phyloP scores from a whole-genome alignment of 305 asterid species.

The Fraxinus nigra region DNA sequence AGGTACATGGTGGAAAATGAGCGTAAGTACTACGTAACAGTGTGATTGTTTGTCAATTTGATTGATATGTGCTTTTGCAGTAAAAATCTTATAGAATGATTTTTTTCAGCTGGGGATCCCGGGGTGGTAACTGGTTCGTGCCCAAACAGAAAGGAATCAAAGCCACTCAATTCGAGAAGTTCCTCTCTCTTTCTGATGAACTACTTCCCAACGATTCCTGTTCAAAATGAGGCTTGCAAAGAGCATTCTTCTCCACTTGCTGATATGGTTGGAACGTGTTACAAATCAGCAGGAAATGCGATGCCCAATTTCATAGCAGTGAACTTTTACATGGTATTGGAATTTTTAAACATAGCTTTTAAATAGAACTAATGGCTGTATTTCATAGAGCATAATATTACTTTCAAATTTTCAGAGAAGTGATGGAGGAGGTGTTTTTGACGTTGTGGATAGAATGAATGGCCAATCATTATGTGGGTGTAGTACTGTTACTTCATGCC shows the following conservation, averaged over 20 bases:
- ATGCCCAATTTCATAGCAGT: conserved; percentile 91
- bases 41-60: conserved; percentile 16
- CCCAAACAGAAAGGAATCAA: conserved; percentile 86
- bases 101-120: conserved; percentile 89
- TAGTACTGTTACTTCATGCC: conserved; percentile 67
- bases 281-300: conserved; percentile 73
- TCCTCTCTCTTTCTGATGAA: conserved; percentile 79
- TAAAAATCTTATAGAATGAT: conserved; percentile 21
- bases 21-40: conserved; percentile 47
- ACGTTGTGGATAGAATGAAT: conserved; percentile 80
- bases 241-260: conserved; percentile 76
- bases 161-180: conserved; percentile 69
- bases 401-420: conserved; percentile 65
- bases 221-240: conserved; percentile 82
- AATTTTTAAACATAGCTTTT: neutral
- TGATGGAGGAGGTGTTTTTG: conserved; percentile 94
- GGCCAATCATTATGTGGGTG: conserved; percentile 92
- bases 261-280: conserved; percentile 69
- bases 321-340: conserved; percentile 90
- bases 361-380: neutral
- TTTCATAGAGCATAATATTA: conserved; percentile 9
- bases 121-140: conserved; percentile 79
- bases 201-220: conserved; percentile 88
- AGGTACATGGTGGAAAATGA: conserved; percentile 92
- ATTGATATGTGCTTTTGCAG: conserved; percentile 20